Base-by-base conservation (phyloP, 345 rosid species). In the Anacardium occidentale region DNA sequence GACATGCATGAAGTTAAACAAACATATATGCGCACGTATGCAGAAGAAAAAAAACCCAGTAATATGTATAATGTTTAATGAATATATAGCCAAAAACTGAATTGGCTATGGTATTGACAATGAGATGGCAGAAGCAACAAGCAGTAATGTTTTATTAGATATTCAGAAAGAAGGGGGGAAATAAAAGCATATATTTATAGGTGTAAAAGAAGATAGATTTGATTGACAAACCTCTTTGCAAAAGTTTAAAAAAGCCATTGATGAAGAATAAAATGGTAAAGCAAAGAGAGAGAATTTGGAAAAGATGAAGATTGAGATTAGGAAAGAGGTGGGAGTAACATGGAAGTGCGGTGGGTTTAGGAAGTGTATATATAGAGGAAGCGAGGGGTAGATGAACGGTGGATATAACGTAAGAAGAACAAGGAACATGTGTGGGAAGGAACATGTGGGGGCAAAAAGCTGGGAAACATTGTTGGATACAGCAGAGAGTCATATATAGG, bases 141-240 rank as follows among this genome's bases (percentile, higher is more conserved):
- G 42, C 42, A 37, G 42, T 37, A 37, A 37, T 7, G 42, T 37
- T 37, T 37, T 8, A 37, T 37, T 37, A 37, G 42, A 8, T 9
- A 37, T 5, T 5, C 42, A 37, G 42, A 37, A 37, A 37, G 42
- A 37, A 37, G 42, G 42, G 42, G 10, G 1, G 8, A 37, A 37
- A 37, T 37, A 37, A 7, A 37, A 37, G 9, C 12, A 67, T n/a
- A n/a, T n/a, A n/a, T 7, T 18, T 74, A 1, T 14, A 48, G 4
- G 13, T 7, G 32, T 48, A 34, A 7, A 20, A 15, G 11, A 60
- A 45, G 51, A 64, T 26, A 68, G 1, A 12, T 13, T 7, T 26
- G 1, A 25, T 67, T 56, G 20, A 68, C 83, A 51, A 25, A 83
- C 87, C 87, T 81, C 45, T 68, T 62, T 74, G 76, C 58, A 69